These are phyloP conservation scores for Rugiboletus extremiorientalis DNA, from an alignment of 1,284 basidiomycete genomes.

Conservation along the genomic window DNA sequence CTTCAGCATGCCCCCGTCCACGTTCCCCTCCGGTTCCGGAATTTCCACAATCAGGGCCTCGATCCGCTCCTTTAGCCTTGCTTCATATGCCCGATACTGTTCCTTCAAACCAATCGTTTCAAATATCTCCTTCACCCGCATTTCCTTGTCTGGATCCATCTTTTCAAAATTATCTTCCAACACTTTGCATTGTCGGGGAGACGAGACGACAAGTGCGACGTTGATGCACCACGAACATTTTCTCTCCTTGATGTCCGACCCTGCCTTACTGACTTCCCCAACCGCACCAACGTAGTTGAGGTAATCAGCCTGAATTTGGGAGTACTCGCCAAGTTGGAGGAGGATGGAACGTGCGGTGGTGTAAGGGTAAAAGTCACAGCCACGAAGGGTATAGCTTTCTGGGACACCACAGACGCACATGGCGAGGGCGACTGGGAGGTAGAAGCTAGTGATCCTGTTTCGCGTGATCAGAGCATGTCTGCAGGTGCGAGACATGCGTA, in stretches of 20 bases:
- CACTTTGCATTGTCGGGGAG: too few species aligned
- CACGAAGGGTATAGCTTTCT: slow-evolving; percentile 41
- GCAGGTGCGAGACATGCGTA: too few species aligned
- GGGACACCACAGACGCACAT: slow-evolving; percentile 80
- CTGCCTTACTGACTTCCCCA: slow-evolving; percentile 71
- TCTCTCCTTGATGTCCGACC: slow-evolving; percentile 96
- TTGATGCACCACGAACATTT: slow-evolving; percentile 82
- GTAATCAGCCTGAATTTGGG: slow-evolving; percentile 98
- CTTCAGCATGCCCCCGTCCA: too few species aligned
- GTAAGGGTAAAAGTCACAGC: slow-evolving; percentile 58
- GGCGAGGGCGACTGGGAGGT: slow-evolving; percentile 93
- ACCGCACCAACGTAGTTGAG: slow-evolving; percentile 90
- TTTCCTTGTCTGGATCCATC: too few species aligned
- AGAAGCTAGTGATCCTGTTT: slow-evolving; percentile 98
- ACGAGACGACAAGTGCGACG: too few species aligned
- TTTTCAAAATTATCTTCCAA: too few species aligned
- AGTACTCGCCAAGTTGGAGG: slow-evolving; percentile 93
- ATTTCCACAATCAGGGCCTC: too few species aligned
- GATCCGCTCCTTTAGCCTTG: too few species aligned
- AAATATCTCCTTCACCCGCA: too few species aligned
- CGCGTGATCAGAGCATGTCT: slow-evolving; percentile 91
- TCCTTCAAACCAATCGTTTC: slow-evolving; percentile 53
- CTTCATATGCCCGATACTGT: slow-evolving; percentile 67
- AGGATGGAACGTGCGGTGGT: slow-evolving; percentile 82
- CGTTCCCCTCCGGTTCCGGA: too few species aligned